Base-by-base conservation (phyloP, 768 basidiomycete species). In the Xerocomus brunneocitrinus region DNA sequence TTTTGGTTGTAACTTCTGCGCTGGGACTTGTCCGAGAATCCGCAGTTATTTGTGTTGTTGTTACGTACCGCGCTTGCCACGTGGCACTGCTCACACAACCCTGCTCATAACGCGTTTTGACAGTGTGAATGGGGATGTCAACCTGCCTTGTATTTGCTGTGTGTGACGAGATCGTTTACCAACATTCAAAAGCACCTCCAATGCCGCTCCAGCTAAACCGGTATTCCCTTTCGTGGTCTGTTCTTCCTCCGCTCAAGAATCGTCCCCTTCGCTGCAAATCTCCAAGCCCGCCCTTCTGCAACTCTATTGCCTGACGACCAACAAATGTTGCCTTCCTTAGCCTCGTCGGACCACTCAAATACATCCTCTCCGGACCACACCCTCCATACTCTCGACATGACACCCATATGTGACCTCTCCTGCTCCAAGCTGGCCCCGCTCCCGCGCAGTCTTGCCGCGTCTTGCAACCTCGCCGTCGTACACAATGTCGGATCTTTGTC, bases 241-340 rank as follows among this genome's bases (percentile, higher is more conserved):
- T 62, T 63, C 58, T 58, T 58, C 56, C 45, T 52, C 58, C 57
- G 49, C n/a, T 38, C 8, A 35, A 35, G 50, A 19, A 19, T 22
- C 48, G 38, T 12, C 25, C 45, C 62, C 68, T 35, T 62, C 57
- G 31, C 48, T 70, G 68, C 68, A 69, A 68, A 71, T 69, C 68
- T 39, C 60, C 56, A 12, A n/a, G n/a, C n/a, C n/a, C n/a, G n/a
- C n/a, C n/a, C 14, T 36, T 38, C 36, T 38, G 36, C 65, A 60
- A 39, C 39, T 58, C 62, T 53, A 58, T 36, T 59, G 48, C 67
- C 41, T 70, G 66, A 66, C 66, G 25, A 71, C 68, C 67, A 71
- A 58, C 62, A 62, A 59, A 68, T 70, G 62, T 55, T 66, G 8
- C 63, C 69, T 67, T 66, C 65, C 58, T 58, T 55, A 31, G 68